Evolutionary conservation across 768 basidiomycete genomes (phyloP).

Genomic region (Termitomyces bulborhizus): DNA sequence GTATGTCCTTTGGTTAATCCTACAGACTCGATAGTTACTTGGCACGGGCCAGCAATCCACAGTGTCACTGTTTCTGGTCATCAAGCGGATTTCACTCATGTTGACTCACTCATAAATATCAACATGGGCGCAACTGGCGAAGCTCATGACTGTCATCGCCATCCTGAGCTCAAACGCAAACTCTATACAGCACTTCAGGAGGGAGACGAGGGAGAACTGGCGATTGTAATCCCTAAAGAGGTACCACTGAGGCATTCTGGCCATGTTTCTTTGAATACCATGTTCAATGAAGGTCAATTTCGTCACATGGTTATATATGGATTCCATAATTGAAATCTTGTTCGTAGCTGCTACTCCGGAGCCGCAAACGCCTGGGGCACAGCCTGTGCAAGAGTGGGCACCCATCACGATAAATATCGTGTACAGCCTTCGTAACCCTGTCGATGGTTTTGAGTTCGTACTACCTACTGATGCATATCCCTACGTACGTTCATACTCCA

Average conservation of each 20-base stretch:
- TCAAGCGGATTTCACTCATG: slow-evolving; percentile 70
- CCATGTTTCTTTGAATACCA: slow-evolving; percentile 32
- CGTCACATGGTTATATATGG: background rate
- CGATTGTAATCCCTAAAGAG: slow-evolving; percentile 78
- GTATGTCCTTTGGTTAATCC: slow-evolving; percentile 38
- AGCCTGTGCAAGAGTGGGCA: slow-evolving; percentile 55
- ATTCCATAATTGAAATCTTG: background rate
- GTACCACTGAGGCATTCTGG: slow-evolving; percentile 60
- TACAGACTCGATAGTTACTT: slow-evolving; percentile 11
- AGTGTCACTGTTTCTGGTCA: slow-evolving; percentile 67
- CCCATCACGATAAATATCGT: slow-evolving; percentile 72
- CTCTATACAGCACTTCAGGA: slow-evolving; percentile 89
- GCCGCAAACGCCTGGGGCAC: slow-evolving; percentile 57
- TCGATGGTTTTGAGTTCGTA: slow-evolving; percentile 82
- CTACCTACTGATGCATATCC: slow-evolving; percentile 78
- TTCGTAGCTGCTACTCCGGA: slow-evolving; percentile 70
- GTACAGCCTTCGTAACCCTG: slow-evolving; percentile 78
- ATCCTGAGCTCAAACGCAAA: slow-evolving; percentile 90
- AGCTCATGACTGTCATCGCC: slow-evolving; percentile 74
- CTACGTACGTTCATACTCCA: slow-evolving; percentile 49
- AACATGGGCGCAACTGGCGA: slow-evolving; percentile 46
- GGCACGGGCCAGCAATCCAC: slow-evolving; percentile 50
- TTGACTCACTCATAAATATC: slow-evolving; percentile 68
- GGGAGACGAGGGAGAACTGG: slow-evolving; percentile 90
- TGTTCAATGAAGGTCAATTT: slow-evolving; percentile 53